Base-by-base conservation (phyloP, 31 red algal genomes). In the Asparagopsis taxiformis region DNA sequence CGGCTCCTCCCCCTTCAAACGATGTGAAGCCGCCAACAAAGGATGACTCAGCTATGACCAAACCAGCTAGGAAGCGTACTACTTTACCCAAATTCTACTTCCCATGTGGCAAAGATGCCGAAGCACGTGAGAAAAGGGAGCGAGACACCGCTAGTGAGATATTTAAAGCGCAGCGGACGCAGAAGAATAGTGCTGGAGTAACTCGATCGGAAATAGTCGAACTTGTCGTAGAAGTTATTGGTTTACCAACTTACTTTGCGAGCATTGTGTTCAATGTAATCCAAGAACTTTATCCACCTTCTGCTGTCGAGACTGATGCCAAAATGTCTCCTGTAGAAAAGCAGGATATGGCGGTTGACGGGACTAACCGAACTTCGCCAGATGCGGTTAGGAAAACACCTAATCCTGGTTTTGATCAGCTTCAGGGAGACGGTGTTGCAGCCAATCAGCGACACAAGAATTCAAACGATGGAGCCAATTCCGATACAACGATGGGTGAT, bases 171-270 rank as follows among this genome's bases (percentile, higher is more conserved):
- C 11, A 61, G 17, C 73, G 66, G 9, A 35, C 57, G 13, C 44
- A 82, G 41, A 81, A 84, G 36, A 78, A 69, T 6, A 65, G 44
- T 2, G 51, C 67, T 2, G 64, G 72, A 55, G 67, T 87, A 1
- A 64, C 44, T 24, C 64, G 81, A 25, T 52, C 74, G 15, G 85
- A 95, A 65, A 48, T 89, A 5, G 58, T 63, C 7, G 66, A 89
- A 54, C 35, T 95, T 15, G 81, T 95, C 9, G 26, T 80, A 25
- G 84, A 89, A 33, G 77, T 84, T 25, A 43, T 89, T 26, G 91
- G 84, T 9, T 50, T 95, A 15, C 84, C 91, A 20, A 77, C 83
- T 26, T 95, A 89, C 54, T 84, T 95, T 35, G 66, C 68, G 31
- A 43, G 59, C 22, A 84, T 84, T 62, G 79, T 84, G n/a, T 84